A percentile compares a stretch with the other conserved stretches of the same genome.
phyloP scores from a whole-genome alignment of 176 grass and related monocot genomes.

The Eragrostis nindensis region DNA sequence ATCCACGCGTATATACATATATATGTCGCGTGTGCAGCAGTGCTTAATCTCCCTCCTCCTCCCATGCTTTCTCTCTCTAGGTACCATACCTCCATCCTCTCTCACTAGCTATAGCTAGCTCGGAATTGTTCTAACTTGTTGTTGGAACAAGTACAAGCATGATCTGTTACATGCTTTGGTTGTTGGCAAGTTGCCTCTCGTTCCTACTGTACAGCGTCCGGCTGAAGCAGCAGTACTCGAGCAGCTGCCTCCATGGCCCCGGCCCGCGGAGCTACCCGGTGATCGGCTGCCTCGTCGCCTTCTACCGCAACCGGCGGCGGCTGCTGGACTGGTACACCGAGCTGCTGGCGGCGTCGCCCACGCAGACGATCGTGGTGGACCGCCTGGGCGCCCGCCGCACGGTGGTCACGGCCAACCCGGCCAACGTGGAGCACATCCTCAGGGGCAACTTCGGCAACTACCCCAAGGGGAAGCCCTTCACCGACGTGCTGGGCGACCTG shows the following conservation, averaged over 20 bases:
- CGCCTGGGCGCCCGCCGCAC: slow-evolving; percentile 66
- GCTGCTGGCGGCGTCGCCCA: slow-evolving; percentile 61
- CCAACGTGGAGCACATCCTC: slow-evolving; percentile 85
- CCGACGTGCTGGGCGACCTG: slow-evolving; percentile 83
- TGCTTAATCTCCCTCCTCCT: neutral
- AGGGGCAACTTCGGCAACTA: slow-evolving; percentile 76
- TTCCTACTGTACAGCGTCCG: slow-evolving; percentile 20
- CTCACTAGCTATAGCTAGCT: too few species aligned
- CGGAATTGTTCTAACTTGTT: too few species aligned
- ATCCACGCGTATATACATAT: neutral
- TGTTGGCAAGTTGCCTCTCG: slow-evolving; percentile 32
- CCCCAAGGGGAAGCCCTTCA: slow-evolving; percentile 84
- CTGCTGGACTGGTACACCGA: slow-evolving; percentile 81
- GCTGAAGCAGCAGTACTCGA: neutral
- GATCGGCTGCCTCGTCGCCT: slow-evolving; percentile 67
- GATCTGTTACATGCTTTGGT: slow-evolving; percentile 37
- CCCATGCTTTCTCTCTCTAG: slow-evolving; percentile 22
- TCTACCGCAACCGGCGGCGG: slow-evolving; percentile 68
- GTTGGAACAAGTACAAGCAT: too few species aligned
- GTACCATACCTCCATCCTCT: neutral
- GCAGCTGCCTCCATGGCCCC: neutral
- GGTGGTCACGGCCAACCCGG: slow-evolving; percentile 74
- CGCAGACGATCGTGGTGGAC: slow-evolving; percentile 71
- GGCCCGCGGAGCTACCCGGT: slow-evolving; percentile 60
- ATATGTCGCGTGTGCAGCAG: slow-evolving; percentile 12